Evolutionary conservation across 352 stramenopile species (phyloP), one percentile per base, ranked within the genome.

Genomic region (Globisporangium yorkense): DNA sequence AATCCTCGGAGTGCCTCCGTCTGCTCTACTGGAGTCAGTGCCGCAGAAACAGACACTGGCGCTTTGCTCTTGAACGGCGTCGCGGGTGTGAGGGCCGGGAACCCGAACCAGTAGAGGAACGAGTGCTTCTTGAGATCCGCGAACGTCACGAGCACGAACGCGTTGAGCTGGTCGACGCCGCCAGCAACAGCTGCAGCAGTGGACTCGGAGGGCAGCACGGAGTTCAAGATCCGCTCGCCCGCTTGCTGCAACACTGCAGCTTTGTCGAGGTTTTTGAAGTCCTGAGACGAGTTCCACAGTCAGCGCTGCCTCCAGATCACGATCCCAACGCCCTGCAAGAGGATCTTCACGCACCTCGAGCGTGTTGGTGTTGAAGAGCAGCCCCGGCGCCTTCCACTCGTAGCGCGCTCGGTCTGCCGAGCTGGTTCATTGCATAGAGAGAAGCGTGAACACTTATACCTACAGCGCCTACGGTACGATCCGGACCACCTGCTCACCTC

Each of bases 61-160:
- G 62, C 29, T 31, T 56, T 63, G 37, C 70, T 74, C 24, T 77
- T 51, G 35, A 85, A 79, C 15, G 79, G 35, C 6, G 57, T 50
- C 1, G 68, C 59, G 16, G 77, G 73, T 13, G 71, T 74, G 7
- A 97, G 57, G 7, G 87, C 89, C 18, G 92, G 90, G 57, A 97
- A 97, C 7, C 75, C 89, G 48, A 97, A 97, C 90, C 94, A 98
- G 67, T 98, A 97, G 43, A 97, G 59, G 64, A 96, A 98, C 63
- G 77, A 83, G 65, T 97, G 92, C 54, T 84, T 88, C 72, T 98
- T 98, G 24, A 98, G 65, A 57, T 98, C 94, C 15, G 92, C 92
- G 66, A 96, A 98, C 5, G 83, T 92, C 54, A 97, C 53, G 18
- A 97, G 64, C 13, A 96, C 80, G 57, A 97, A 98, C 51, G 71